Evolutionary conservation across 441 rosid genomes (phyloP).

Genomic region (Jatropha podagrica): DNA sequence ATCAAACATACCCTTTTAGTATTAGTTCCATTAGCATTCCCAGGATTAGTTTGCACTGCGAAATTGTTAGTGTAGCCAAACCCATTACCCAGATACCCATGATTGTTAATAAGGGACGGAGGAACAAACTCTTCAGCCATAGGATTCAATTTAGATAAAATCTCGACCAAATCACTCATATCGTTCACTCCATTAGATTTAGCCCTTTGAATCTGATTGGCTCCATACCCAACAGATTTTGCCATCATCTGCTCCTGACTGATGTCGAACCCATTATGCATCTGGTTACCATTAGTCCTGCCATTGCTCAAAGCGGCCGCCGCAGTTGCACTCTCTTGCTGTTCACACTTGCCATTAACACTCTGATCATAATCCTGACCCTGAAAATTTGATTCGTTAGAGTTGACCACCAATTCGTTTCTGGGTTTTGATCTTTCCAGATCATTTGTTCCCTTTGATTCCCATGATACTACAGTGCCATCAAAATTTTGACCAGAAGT

Average conservation of each 20-base stretch:
- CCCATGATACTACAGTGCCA: conserved; percentile 44
- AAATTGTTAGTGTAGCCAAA: conserved; percentile 57
- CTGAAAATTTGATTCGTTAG: conserved; percentile 30
- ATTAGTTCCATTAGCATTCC: conserved; percentile 42
- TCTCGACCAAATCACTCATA: conserved; percentile 66
- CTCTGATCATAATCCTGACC: conserved; percentile 29
- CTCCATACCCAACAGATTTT: conserved; percentile 34
- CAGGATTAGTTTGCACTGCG: conserved; percentile 38
- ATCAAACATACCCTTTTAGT: conserved; percentile 54
- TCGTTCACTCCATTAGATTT: conserved; percentile 36
- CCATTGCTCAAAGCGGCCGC: conserved; percentile 21
- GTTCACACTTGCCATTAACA: conserved; percentile 19
- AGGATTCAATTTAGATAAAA: conserved; percentile 80
- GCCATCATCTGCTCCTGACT: conserved; percentile 27
- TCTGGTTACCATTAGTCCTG: conserved; percentile 30
- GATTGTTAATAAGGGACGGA: conserved; percentile 46
- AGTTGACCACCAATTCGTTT: conserved; percentile 35
- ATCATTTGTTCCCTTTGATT: conserved; percentile 44
- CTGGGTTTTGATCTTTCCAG: conserved; percentile 45
- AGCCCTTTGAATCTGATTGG: conserved; percentile 27
- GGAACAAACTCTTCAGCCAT: conserved; percentile 91
- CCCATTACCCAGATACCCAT: conserved; percentile 44
- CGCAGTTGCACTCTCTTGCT: conserved; percentile 14
- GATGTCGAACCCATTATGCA: conserved; percentile 40
- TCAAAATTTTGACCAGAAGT: conserved; percentile 59